Evolutionary conservation across 768 basidiomycete species (phyloP), one percentile per base, ranked within the genome.

Genomic region (Thelephora aurantiotincta): DNA sequence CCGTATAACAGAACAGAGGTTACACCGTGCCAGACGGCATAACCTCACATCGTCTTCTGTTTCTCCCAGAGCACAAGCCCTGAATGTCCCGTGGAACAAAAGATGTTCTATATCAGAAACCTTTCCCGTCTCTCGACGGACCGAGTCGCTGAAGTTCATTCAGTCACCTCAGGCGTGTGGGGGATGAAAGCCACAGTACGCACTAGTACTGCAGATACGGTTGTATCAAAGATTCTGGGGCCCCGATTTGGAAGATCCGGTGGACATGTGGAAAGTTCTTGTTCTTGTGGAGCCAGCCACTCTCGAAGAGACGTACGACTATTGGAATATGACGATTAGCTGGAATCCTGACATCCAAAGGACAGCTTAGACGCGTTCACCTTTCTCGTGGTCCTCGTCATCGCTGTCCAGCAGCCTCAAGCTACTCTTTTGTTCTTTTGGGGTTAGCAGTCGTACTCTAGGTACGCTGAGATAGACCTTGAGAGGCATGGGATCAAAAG

Each of bases 41-140:
- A 77, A 67, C 18, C 57, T 51, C 2, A 69, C 65, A 34, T 77
- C 69, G 6, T 79, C 78, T 26, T 70, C 73, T 55, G 18, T 22
- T 41, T 82, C 78, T 6, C 80, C 80, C 1, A 83, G 58, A 38
- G 69, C 74, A 60, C 82, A 84, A 43, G 73, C 68, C 13, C 82
- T 68, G 33, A 70, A 70, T 11, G 82, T 84, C 16, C 82, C 82
- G 57, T 84, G 82, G 38, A 41, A 41, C 16, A 41, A 22, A 16
- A 41, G 22, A 9, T 41, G 38, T 41, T 41, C 38, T 7, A n/a
- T 22, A 18, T 41, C 26, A 30, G 26, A 9, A 30, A 9, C 9
- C 26, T 4, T 30, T 4, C 26, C 26, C 26, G 26, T 30, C 4
- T 30, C 26, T 30, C 26, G 26, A 9, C 26, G 26, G 9, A 30